These are phyloP conservation scores for Diplodia seriata DNA, from an alignment of 2,329 filamentous ascomycete species.

Conservation along the genomic window DNA sequence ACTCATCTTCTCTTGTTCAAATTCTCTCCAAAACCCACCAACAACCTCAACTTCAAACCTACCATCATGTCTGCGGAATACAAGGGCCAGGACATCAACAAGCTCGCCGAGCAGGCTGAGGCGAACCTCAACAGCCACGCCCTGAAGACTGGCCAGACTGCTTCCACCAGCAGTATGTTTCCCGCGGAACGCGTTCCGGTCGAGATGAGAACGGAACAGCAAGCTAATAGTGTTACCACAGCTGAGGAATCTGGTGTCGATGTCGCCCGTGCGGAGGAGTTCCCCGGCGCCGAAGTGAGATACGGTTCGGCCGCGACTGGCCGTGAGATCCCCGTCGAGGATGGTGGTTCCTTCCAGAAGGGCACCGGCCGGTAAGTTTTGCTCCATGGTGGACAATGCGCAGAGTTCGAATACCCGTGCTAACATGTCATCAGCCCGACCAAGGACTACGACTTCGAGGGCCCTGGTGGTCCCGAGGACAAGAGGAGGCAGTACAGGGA, in stretches of 20 bases:
- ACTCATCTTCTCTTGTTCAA: background rate
- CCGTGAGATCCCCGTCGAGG: slow-evolving; percentile 54
- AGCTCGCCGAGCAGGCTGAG: slow-evolving; percentile 57
- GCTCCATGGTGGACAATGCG: background rate
- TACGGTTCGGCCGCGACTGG: slow-evolving; percentile 55
- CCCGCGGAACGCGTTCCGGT: background rate
- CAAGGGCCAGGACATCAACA: slow-evolving; percentile 35
- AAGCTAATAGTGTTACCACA: slow-evolving; percentile 35
- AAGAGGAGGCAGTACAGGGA: slow-evolving; percentile 47
- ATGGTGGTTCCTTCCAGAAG: slow-evolving; percentile 54
- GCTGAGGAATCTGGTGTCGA: slow-evolving; percentile 58
- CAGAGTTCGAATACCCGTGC: background rate
- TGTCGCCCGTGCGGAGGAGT: slow-evolving; percentile 48
- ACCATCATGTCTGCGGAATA: slow-evolving; percentile 18
- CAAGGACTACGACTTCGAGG: slow-evolving; percentile 59
- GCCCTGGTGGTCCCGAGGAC: slow-evolving; percentile 56
- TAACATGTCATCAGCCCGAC: slow-evolving; percentile 43
- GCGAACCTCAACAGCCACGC: slow-evolving; percentile 54
- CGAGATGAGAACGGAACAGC: background rate
- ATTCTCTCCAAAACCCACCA: background rate
- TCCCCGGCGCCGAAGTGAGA: slow-evolving; percentile 54
- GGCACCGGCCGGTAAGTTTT: slow-evolving; percentile 49
- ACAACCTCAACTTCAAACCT: background rate
- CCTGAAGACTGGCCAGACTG: slow-evolving; percentile 44
- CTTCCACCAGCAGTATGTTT: slow-evolving; percentile 50